Evolutionary conservation across 805 yeast species (phyloP).

Genomic region (Yarrowia sp.): DNA sequence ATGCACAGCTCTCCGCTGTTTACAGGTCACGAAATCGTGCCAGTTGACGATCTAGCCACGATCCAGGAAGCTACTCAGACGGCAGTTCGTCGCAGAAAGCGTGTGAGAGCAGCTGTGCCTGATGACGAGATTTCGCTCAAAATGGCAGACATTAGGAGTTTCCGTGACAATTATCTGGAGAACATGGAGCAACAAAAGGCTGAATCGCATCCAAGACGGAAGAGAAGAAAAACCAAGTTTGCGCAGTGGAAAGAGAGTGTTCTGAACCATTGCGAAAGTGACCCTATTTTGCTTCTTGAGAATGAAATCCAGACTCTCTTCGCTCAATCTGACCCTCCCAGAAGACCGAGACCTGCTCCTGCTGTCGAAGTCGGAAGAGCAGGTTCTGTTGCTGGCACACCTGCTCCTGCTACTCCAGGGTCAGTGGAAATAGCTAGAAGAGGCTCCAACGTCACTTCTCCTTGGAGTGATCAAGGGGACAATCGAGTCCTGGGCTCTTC

Average conservation of each 20-base stretch:
- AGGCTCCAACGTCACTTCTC: not conserved
- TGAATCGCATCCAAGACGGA: not conserved
- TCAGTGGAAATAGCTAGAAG: slow-evolving; percentile 12
- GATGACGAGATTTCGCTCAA: slow-evolving; percentile 8
- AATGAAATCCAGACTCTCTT: not conserved
- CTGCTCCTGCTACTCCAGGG: not conserved
- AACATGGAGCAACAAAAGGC: slow-evolving; percentile 11
- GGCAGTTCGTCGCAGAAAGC: not conserved
- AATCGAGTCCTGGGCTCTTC: slow-evolving; percentile 8
- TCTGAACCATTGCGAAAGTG: not conserved
- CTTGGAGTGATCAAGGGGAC: slow-evolving; percentile 11
- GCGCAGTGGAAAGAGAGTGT: not conserved
- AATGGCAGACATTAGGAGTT: not conserved
- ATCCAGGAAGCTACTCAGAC: slow-evolving; percentile 8
- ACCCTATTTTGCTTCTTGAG: slow-evolving; percentile 14
- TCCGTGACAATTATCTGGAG: slow-evolving; percentile 14
- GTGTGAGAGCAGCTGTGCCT: not conserved
- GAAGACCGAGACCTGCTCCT: not conserved
- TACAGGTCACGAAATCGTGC: not conserved
- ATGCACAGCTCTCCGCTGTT: slow-evolving; percentile 1
- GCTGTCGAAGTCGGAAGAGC: not conserved
- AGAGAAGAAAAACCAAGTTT: not conserved
- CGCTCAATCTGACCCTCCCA: not conserved
- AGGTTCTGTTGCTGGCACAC: not conserved
- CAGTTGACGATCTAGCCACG: slow-evolving; percentile 9